Conservation (phyloP, 192 early-diverging fungal genomes). For the Coemansia sp. region DNA sequence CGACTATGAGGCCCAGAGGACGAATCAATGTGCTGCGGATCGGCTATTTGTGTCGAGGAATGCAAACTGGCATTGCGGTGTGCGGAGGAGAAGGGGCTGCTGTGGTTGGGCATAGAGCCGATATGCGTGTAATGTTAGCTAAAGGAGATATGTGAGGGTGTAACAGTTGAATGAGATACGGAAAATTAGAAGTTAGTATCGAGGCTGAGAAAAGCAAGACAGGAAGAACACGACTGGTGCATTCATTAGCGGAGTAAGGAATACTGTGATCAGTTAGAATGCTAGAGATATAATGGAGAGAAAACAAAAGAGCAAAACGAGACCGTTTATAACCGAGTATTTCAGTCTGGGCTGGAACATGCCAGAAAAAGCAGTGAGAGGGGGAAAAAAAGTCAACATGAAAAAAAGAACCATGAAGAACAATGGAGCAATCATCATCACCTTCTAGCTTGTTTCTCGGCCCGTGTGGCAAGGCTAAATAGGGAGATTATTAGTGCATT, state of each 20-base stretch:
- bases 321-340: too few relatives aligned
- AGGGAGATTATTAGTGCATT: not conserved
- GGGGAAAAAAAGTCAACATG: too few relatives aligned
- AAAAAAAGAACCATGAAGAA: not conserved
- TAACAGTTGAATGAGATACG: not conserved
- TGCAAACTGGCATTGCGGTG: not conserved
- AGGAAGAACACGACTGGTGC: too few relatives aligned
- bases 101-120: slow-evolving; percentile 5
- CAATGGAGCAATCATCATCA: not conserved
- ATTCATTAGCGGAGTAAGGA: too few relatives aligned
- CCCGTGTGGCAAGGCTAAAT: not conserved
- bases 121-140: not conserved
- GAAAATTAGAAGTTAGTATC: too few relatives aligned
- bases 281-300: not conserved
- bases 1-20: not conserved
- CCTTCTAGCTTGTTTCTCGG: too few relatives aligned
- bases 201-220: too few relatives aligned
- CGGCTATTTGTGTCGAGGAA: not conserved
- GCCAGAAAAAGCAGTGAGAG: not conserved
- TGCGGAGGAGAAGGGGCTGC: not conserved
- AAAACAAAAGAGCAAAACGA: not conserved
- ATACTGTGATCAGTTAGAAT: too few relatives aligned
- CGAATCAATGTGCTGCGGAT: not conserved
- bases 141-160: not conserved
- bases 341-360: not conserved